These are phyloP conservation scores for Geotrichum cucujoidarum DNA, from an alignment of 1,139 yeast species.

Conservation along the genomic window DNA sequence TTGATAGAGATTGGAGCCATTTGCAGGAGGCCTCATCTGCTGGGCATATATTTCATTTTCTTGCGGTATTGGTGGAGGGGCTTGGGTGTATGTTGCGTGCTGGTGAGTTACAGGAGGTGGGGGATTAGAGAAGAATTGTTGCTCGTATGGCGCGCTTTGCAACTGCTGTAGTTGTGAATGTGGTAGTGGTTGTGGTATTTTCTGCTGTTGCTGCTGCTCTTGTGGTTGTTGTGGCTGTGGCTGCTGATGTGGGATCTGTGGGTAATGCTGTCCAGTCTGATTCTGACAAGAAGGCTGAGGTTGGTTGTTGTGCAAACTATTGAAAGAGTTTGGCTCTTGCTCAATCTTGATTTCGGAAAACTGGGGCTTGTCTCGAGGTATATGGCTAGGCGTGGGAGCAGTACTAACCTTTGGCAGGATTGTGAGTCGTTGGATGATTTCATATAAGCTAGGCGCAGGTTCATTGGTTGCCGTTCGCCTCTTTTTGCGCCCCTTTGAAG, in stretches of 20 bases:
- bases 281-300: no score
- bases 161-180: no score
- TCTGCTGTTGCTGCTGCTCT: no score
- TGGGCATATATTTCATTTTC: neutral
- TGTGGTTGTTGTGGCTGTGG: no score
- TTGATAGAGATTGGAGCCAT: neutral
- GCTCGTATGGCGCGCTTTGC: no score
- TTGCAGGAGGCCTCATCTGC: neutral
- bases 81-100: neutral
- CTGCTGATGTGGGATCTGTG: neutral
- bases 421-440: slow-evolving; percentile 19
- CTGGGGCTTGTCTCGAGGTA: neutral
- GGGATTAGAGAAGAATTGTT: no score
- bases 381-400: slow-evolving; percentile 7
- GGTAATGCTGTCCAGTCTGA: no score
- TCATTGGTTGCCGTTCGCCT: slow-evolving; percentile 6
- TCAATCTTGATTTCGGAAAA: neutral
- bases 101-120: neutral
- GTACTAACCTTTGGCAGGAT: slow-evolving; percentile 19
- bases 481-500: neutral
- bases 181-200: no score
- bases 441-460: slow-evolving; percentile 16
- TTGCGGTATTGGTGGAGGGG: neutral
- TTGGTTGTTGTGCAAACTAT: neutral
- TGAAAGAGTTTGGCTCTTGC: neutral